Evolutionary conservation across 2,329 filamentous ascomycete species (phyloP), one percentile per base, ranked within the genome.

Genomic region (Verticillium klebahnii): DNA sequence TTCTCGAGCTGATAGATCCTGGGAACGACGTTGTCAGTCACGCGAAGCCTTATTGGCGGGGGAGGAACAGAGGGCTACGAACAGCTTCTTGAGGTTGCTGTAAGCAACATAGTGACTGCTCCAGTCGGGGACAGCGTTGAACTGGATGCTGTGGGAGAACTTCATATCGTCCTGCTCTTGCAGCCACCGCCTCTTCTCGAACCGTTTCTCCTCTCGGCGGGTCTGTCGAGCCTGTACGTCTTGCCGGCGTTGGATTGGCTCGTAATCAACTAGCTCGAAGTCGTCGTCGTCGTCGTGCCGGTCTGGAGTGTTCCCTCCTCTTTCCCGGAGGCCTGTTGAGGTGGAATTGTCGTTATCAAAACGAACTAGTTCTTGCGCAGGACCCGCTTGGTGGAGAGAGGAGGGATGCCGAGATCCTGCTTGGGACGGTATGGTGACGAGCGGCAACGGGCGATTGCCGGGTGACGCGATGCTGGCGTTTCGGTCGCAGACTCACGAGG

Each of bases 111-210:
- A 99, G 77, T 98, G 88, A 71, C 89, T 93, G 81, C 92, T 97
- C 95, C 95, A 99, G 78, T 99, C 95, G n/a, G 95, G 95, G 69
- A 99, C 95, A 66, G 95, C 93, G 81, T 99, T 99, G 80, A 99
- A 99, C 82, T 99, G 95, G 70, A 99, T 89, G 78, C 94, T 98
- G 76, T 99, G 95, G 19, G 94, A 98, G 83, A 99, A 99, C 89
- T 98, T 98, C 95, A 99, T 99, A 73, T 92, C 91, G 87, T 90
- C 88, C 67, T 82, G 85, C 69, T 88, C 82, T 69, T 91, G 85
- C 70, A 93, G 87, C 82, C 85, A 85, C 72, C 81, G 80, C 74
- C 86, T 84, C 81, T 93, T 93, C 74, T 83, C 80, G 67, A 77
- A 76, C 71, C 82, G 78, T 75, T 85, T 88, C 23, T 72, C 68